A percentile compares a stretch with the other conserved stretches of the same genome.
phyloP scores from a whole-genome alignment of 164 flowering plant species.

The Berberis thunbergii region DNA sequence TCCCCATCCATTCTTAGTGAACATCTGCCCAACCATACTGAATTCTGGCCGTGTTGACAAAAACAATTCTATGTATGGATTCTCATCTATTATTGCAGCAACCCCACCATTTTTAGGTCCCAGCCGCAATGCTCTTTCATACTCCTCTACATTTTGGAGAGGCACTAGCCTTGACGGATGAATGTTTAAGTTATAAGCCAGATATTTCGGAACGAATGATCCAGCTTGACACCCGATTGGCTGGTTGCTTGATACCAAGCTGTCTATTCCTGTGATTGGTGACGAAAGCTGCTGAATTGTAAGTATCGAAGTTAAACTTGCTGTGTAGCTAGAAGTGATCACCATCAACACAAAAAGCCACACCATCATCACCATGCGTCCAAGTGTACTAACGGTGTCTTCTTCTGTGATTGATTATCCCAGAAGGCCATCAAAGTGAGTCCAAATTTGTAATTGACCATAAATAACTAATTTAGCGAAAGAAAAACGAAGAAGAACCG shows the following conservation, averaged over 20 bases:
- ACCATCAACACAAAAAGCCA: constrained; percentile 80
- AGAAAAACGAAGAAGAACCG: no score
- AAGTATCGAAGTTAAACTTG: constrained; percentile 79
- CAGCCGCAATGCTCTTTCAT: constrained; percentile 39
- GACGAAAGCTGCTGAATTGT: constrained; percentile 73
- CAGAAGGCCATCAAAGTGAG: constrained; percentile 1
- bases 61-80: constrained; percentile 66
- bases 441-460: background rate
- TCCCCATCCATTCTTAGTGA: constrained; percentile 82
- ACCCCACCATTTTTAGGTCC: constrained; percentile 65
- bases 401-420: constrained; percentile 44
- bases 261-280: constrained; percentile 60
- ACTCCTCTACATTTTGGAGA: constrained; percentile 46
- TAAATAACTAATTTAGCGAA: no score
- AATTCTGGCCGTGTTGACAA: constrained; percentile 37
- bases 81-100: constrained; percentile 74
- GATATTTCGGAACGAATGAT: constrained; percentile 50
- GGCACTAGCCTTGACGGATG: constrained; percentile 37
- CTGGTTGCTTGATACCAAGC: constrained; percentile 43
- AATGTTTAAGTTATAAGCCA: constrained; percentile 36
- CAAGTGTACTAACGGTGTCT: constrained; percentile 49
- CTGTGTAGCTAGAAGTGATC: constrained; percentile 70
- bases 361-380: constrained; percentile 62
- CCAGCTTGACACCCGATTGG: constrained; percentile 80
- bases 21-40: constrained; percentile 51